These are phyloP conservation scores for Medicago arabica DNA, from an alignment of 306 rosid species.

Conservation along the genomic window DNA sequence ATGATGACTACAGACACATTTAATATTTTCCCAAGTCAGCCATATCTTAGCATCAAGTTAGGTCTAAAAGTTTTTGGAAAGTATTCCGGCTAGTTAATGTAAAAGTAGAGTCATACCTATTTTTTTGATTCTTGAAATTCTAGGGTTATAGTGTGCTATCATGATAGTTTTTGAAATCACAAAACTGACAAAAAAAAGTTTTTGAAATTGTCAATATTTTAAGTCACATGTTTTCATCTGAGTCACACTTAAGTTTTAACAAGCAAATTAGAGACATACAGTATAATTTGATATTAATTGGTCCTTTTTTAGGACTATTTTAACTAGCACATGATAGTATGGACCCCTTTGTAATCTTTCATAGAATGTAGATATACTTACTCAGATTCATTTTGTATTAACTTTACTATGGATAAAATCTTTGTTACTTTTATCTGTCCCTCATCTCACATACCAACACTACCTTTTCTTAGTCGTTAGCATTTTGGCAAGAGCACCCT, in stretches of 20 bases:
- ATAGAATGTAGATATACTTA: too few species aligned
- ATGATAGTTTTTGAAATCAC: not conserved
- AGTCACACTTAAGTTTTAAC: not conserved
- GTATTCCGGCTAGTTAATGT: not conserved
- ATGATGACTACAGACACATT: slow-evolving; percentile 31
- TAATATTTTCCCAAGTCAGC: slow-evolving; percentile 39
- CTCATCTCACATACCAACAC: slow-evolving; percentile 18
- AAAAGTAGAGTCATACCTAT: not conserved
- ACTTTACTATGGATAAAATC: slow-evolving; percentile 4
- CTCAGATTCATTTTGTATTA: not conserved
- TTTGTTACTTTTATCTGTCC: slow-evolving; percentile 30
- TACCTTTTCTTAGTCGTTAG: slow-evolving; percentile 39
- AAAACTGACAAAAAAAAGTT: not conserved
- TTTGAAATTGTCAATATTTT: not conserved
- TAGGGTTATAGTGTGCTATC: not conserved
- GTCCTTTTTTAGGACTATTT: not conserved
- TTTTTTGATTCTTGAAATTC: not conserved
- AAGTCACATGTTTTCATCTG: not conserved
- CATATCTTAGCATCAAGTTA: slow-evolving; percentile 27
- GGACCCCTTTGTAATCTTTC: too few species aligned
- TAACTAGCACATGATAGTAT: not conserved
- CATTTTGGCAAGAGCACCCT: slow-evolving; percentile 44
- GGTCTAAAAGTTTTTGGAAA: slow-evolving; percentile 31
- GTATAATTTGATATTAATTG: not conserved
- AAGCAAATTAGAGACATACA: not conserved